Conservation (phyloP, 441 rosid species). For the Iberis amara region DNA sequence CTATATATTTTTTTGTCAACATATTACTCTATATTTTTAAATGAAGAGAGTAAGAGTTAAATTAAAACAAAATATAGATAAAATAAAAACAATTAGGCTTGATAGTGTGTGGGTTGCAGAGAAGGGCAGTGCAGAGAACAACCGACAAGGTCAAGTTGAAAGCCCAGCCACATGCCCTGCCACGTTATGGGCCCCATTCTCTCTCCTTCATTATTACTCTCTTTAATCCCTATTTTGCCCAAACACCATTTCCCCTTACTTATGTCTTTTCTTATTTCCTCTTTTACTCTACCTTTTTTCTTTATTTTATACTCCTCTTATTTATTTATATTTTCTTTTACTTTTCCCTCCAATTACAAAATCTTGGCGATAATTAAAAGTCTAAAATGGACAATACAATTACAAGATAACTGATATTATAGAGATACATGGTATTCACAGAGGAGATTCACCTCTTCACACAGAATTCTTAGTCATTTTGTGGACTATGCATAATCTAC, state of each 20-base stretch:
- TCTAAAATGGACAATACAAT: too few relatives aligned
- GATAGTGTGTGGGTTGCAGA: constrained; percentile 33
- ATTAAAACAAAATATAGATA: too few relatives aligned
- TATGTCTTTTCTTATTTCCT: constrained; percentile 25
- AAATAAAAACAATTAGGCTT: background rate
- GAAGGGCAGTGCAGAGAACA: constrained; percentile 40
- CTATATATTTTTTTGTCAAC: too few relatives aligned
- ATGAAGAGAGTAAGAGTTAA: too few relatives aligned
- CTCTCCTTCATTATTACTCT: constrained; percentile 48
- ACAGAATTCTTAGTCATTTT: too few relatives aligned
- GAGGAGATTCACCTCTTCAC: too few relatives aligned
- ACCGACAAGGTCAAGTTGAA: constrained; percentile 98
- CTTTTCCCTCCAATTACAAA: too few relatives aligned
- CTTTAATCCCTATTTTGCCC: constrained; percentile 35
- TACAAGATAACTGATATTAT: too few relatives aligned
- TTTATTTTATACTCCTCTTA: constrained; percentile 1
- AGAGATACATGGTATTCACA: too few relatives aligned
- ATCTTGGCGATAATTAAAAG: too few relatives aligned
- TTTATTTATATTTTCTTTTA: background rate
- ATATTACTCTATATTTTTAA: too few relatives aligned
- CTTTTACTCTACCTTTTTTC: constrained; percentile 14
- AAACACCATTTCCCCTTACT: constrained; percentile 27
- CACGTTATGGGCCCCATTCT: constrained; percentile 56
- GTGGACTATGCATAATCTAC: too few relatives aligned
- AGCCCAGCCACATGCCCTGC: constrained; percentile 94